Conservation (phyloP, 257 asterid genomes). For the Linderniella brevidens region DNA sequence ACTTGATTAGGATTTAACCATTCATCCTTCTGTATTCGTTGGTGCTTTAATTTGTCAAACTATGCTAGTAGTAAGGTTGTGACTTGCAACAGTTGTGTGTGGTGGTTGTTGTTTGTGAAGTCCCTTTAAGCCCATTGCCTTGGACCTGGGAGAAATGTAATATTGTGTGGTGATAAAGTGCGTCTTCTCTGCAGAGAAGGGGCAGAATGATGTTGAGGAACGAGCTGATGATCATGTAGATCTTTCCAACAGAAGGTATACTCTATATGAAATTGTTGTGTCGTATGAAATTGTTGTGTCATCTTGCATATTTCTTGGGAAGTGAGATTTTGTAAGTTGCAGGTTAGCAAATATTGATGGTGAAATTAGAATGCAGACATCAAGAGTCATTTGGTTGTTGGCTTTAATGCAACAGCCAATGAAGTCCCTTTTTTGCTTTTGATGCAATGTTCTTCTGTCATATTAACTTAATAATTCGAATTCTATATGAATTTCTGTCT, state of each 20-base stretch:
- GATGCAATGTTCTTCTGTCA: no score
- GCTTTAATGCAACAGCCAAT: no score
- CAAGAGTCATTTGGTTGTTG: no score
- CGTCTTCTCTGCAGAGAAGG: slow-evolving; percentile 32
- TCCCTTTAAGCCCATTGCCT: neutral
- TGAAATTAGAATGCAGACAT: no score
- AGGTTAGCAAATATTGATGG: no score
- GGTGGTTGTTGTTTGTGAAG: neutral
- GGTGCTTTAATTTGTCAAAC: no score
- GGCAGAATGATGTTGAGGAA: slow-evolving; percentile 18
- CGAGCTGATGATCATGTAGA: slow-evolving; percentile 15
- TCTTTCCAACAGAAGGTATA: slow-evolving; percentile 55
- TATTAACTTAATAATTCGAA: neutral
- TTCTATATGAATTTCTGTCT: neutral
- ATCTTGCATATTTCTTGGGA: neutral
- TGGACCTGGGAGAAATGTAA: neutral
- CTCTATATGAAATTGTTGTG: neutral
- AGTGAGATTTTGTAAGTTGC: no score
- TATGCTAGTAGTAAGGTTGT: no score
- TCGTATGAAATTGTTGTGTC: neutral
- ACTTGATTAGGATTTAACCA: no score
- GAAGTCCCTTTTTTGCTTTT: no score
- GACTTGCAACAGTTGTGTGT: no score
- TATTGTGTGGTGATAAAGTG: slow-evolving; percentile 6
- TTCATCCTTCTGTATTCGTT: no score